Evolutionary conservation across 2,329 filamentous ascomycete species (phyloP).

Genomic region (Thelonectria olida): DNA sequence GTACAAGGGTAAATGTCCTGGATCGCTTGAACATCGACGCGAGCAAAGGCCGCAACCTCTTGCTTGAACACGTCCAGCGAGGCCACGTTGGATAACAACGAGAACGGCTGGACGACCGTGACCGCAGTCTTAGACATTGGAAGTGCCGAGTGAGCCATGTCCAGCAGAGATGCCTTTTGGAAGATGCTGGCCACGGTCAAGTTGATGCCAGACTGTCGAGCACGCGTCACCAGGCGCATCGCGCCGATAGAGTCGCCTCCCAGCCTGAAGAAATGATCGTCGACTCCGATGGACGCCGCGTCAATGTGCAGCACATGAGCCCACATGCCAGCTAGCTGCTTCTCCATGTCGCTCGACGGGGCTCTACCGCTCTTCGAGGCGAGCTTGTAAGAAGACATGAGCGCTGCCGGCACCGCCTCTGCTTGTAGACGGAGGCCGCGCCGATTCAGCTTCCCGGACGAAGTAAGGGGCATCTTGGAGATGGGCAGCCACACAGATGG

Average conservation of each 20-base stretch:
- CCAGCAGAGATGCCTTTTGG: conserved; percentile 30
- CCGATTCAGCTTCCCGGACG: conserved; percentile 56
- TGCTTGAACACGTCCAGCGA: background rate
- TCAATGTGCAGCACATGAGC: conserved; percentile 21
- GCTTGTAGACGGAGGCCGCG: conserved; percentile 43
- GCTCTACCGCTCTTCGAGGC: conserved; percentile 36
- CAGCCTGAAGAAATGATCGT: conserved; percentile 55
- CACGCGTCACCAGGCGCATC: conserved; percentile 40
- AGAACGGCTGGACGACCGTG: conserved; percentile 13
- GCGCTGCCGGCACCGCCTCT: background rate
- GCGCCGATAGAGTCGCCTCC: conserved; percentile 48
- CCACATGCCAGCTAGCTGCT: conserved; percentile 24
- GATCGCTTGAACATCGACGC: background rate
- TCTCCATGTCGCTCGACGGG: conserved; percentile 44
- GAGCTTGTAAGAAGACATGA: conserved; percentile 25
- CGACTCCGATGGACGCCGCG: conserved; percentile 12
- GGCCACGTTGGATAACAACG: conserved; percentile 3
- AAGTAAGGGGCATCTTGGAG: conserved; percentile 50
- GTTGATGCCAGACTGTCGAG: conserved; percentile 48
- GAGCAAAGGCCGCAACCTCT: background rate
- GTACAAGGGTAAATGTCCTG: conserved; percentile 31
- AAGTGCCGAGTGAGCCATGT: conserved; percentile 31
- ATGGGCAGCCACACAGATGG: conserved; percentile 53
- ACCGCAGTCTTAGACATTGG: conserved; percentile 13
- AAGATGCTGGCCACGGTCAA: conserved; percentile 58